Evolutionary conservation across 441 rosid species (phyloP), one percentile per base, ranked within the genome.

Genomic region (Erodium moschatum): DNA sequence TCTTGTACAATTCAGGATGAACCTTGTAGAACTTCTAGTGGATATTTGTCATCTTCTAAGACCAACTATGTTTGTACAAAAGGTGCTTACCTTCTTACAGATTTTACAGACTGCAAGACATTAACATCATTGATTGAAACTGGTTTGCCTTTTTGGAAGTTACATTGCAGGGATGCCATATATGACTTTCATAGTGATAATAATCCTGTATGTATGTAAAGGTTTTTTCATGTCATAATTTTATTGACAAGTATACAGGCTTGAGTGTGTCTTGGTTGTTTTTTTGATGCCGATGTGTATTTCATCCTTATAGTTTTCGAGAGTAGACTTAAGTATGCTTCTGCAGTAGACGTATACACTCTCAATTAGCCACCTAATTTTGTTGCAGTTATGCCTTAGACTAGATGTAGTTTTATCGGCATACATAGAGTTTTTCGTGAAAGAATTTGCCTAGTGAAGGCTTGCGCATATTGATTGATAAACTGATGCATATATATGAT

Each of bases 1-100:
- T 63, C 93, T 93, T 64, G 79, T 81, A 66, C 93, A 88, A 70
- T 93, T 86, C 72, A 82, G 98, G 82, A 86, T 77, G 82, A 89
- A 93, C 83, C 96, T 93, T 72, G 83, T 84, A 66, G 98, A 93
- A 79, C 89, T 91, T 76, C 75, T 91, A 83, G 96, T 88, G 76
- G 98, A 93, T 83, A 85, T 91, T 64, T 93, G 98, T 68, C 98
- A 91, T 74, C 84, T 93, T 67, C 78, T 89, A 76, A 86, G 80
- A 72, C 87, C 97, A 64, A 70, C 79, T 16, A 74, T 81, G 71
- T 89, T 87, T 80, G 68, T 86, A 69, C 88, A 85, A 74, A 90
- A 89, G 98, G 98, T 93, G 76, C 71, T 79, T 67, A 68, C 72
- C 79, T 73, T 52, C 18, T 60, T 60, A 2, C 18, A 54, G 15